A percentile compares a stretch with the other conserved stretches of the same genome.
phyloP scores from a whole-genome alignment of 2,329 filamentous ascomycete species.

The Fusarium nygamai region DNA sequence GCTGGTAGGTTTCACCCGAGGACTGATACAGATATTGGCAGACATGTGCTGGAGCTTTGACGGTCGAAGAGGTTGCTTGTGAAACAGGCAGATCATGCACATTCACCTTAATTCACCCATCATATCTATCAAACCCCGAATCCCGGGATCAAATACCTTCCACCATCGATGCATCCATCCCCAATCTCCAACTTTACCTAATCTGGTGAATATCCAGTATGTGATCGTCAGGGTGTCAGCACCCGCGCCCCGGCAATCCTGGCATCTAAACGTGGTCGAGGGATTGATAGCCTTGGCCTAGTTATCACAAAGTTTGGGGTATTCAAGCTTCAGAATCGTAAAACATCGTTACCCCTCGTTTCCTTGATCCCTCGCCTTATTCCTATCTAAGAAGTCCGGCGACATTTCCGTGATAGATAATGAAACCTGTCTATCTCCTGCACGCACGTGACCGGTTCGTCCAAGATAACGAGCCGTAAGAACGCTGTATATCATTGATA shows the following conservation, averaged over 20 bases:
- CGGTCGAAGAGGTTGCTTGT: neutral
- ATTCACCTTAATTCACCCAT: neutral
- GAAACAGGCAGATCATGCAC: constrained; percentile 18
- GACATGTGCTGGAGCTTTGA: constrained; percentile 1
- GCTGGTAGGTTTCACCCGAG: neutral
- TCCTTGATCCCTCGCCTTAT: neutral
- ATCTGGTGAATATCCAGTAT: constrained; percentile 26
- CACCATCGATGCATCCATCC: neutral
- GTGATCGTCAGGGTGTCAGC: constrained; percentile 27
- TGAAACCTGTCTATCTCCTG: neutral
- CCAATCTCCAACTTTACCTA: constrained; percentile 15
- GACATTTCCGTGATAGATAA: constrained; percentile 7
- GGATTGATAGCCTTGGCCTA: neutral
- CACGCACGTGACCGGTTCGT: constrained; percentile 17
- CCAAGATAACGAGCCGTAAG: neutral
- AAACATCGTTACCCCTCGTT: constrained; percentile 6
- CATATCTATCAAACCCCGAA: neutral
- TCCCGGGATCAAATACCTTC: neutral
- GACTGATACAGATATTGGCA: neutral
- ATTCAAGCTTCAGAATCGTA: neutral
- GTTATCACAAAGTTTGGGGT: neutral
- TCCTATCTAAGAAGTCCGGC: constrained; percentile 30
- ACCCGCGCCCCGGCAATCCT: neutral
- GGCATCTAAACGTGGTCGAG: neutral
- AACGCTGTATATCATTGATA: neutral